phyloP scores from a whole-genome alignment of 768 basidiomycete genomes.

The Pleurotus citrinopileatus region DNA sequence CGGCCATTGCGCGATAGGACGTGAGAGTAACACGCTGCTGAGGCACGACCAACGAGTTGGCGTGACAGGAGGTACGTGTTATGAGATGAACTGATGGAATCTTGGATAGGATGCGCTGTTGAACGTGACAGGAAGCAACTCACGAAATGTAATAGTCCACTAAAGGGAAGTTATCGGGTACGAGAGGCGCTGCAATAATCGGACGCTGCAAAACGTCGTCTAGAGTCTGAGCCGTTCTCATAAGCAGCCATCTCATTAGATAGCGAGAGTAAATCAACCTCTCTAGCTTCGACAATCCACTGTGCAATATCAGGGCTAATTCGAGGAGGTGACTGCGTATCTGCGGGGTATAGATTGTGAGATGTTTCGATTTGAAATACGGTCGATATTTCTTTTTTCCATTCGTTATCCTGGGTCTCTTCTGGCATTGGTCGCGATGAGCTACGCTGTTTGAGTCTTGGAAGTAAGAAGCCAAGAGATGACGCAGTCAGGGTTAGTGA shows the following conservation, averaged over 20 bases:
- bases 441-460: not conserved
- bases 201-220: slow-evolving; percentile 36
- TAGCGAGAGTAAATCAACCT: slow-evolving; percentile 21
- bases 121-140: slow-evolving; percentile 18
- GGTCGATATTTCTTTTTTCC: slow-evolving; percentile 19
- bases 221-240: slow-evolving; percentile 21
- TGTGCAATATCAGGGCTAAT: slow-evolving; percentile 36
- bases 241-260: slow-evolving; percentile 1
- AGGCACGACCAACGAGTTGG: slow-evolving; percentile 53
- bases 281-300: slow-evolving; percentile 27
- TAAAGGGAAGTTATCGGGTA: slow-evolving; percentile 44
- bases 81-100: slow-evolving; percentile 49
- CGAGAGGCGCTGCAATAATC: slow-evolving; percentile 27
- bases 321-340: slow-evolving; percentile 18
- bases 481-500: not conserved
- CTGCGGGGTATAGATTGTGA: slow-evolving; percentile 26
- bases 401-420: slow-evolving; percentile 12
- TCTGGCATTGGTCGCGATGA: not conserved
- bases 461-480: not conserved
- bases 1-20: slow-evolving; percentile 49
- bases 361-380: slow-evolving; percentile 30
- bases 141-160: slow-evolving; percentile 59
- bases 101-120: not conserved
- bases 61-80: slow-evolving; percentile 63
- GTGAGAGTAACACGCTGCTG: slow-evolving; percentile 51